Conservation (phyloP, 805 yeast genomes). For the Candida yuanshanica region DNA sequence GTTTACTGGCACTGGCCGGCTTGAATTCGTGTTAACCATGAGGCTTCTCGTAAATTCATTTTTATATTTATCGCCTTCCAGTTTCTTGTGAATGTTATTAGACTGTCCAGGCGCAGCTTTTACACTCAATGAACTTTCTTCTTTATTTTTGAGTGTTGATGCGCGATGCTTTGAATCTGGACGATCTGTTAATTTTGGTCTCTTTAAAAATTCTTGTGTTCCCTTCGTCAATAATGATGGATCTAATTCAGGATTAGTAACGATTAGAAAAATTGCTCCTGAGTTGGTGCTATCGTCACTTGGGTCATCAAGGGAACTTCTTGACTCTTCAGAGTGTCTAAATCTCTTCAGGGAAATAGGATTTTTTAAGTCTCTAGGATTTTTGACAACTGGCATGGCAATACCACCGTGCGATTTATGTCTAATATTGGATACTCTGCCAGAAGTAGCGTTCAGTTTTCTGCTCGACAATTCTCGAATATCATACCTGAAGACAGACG, state of each 20-base stretch:
- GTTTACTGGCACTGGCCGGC: no score
- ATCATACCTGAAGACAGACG: slow-evolving; percentile 1
- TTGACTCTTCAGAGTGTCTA: background rate
- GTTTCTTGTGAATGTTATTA: background rate
- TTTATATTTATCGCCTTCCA: background rate
- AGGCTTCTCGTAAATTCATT: background rate
- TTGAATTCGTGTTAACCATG: background rate
- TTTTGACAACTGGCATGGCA: slow-evolving; percentile 2
- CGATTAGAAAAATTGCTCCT: background rate
- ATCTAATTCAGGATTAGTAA: background rate
- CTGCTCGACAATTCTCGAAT: slow-evolving; percentile 5
- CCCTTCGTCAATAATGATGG: background rate
- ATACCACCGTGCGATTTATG: slow-evolving; percentile 3
- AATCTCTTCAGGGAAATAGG: background rate
- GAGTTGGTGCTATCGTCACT: background rate
- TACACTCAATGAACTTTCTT: background rate
- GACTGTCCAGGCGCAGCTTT: background rate
- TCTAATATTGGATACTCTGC: background rate
- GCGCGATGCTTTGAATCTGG: background rate
- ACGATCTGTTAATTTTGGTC: background rate
- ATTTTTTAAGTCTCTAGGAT: slow-evolving; percentile 1
- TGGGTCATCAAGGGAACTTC: background rate
- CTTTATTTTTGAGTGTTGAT: background rate
- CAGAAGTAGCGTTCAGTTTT: background rate
- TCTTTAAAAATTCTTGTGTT: background rate